Conservation (phyloP, 2,329 filamentous ascomycete species). For the Pyricularia grisea region DNA sequence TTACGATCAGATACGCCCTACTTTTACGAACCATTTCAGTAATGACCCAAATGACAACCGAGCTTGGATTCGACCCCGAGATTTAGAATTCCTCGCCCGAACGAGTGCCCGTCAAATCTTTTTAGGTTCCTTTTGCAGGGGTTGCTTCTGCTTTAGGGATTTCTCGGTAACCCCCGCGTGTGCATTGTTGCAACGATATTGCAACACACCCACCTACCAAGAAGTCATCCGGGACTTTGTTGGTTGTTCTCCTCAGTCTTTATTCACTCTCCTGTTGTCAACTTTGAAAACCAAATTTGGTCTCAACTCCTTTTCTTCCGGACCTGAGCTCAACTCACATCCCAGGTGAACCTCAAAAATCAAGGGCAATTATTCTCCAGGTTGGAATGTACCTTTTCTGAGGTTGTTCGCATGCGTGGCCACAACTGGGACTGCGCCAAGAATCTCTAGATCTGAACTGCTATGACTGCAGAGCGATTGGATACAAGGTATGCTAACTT, state of each 20-base stretch:
- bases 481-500: conserved; percentile 34
- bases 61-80: not conserved
- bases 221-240: not conserved
- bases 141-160: not conserved
- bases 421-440: not conserved
- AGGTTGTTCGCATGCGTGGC: not conserved
- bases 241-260: not conserved
- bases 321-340: too few species aligned
- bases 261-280: not conserved
- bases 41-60: conserved; percentile 8
- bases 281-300: not conserved
- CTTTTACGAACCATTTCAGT: conserved; percentile 10
- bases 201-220: not conserved
- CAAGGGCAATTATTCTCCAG: not conserved
- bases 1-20: conserved; percentile 6
- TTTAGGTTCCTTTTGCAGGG: not conserved
- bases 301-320: not conserved
- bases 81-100: not conserved
- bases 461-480: conserved; percentile 55
- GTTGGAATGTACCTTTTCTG: not conserved
- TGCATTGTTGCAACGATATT: not conserved
- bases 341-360: not conserved
- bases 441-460: conserved; percentile 25
- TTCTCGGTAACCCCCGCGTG: not conserved
- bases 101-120: not conserved